Evolutionary conservation across 148 eudicot genomes (phyloP).

Genomic region (Nepenthes mirabilis): DNA sequence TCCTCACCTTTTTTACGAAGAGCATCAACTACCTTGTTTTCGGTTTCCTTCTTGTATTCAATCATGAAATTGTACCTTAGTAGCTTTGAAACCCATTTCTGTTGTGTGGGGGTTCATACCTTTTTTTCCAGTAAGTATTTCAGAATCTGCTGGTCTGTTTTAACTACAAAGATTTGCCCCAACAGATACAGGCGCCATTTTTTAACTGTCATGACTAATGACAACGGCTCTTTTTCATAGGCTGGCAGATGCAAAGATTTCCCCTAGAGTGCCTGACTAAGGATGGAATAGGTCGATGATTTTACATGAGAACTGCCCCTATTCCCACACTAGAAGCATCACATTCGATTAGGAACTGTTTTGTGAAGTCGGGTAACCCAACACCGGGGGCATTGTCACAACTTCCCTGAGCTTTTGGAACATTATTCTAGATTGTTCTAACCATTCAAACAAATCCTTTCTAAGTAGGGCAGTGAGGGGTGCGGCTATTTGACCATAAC

Average conservation of each 20-base stretch:
- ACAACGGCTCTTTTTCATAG: background rate
- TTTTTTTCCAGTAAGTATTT: background rate
- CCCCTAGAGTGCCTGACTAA: too few relatives aligned
- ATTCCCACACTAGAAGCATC: background rate
- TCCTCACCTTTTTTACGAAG: too few relatives aligned
- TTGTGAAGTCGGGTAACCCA: background rate
- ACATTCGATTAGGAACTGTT: background rate
- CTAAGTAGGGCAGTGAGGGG: background rate
- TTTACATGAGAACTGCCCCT: slow-evolving; percentile 1
- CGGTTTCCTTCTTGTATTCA: background rate
- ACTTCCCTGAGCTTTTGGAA: background rate
- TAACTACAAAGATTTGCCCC: background rate
- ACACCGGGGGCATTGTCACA: background rate
- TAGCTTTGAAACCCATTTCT: background rate
- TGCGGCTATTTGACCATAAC: background rate
- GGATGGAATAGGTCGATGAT: background rate
- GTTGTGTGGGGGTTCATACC: background rate
- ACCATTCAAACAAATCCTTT: background rate
- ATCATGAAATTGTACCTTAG: background rate
- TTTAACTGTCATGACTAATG: background rate
- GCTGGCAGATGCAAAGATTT: background rate
- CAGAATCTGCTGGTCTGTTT: background rate
- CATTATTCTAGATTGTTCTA: background rate
- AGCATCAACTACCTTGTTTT: background rate
- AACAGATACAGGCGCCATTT: background rate